Base-by-base conservation (phyloP, 31 red algal genomes). In the Endocladia muricata region DNA sequence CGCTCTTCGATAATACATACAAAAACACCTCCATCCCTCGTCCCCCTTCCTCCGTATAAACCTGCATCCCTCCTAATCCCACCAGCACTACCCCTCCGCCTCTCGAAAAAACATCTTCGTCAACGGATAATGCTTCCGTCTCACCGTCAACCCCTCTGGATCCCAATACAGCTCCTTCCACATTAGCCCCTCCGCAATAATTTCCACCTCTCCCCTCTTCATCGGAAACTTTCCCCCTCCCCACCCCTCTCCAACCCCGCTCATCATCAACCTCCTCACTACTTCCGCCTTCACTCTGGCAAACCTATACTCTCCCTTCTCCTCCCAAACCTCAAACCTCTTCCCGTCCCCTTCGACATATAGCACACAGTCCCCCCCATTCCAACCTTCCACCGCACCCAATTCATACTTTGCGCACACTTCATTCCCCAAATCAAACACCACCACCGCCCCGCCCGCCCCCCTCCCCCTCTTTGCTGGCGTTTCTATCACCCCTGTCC, bases 101-200 rank as follows among this genome's bases (percentile, higher is more conserved):
- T 80, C 47, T 41, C 43, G 76, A 55, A 68, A 80, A 7, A 55
- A 67, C 47, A 80, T 5, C 15, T 68, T 80, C 15, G 61, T 68
- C 1, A 80, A 51, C 19, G 21, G 29, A 47, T 80, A 68, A 38
- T 55, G 61, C 13, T 55, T 48, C n/a, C 61, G 41, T 4, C 68
- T 80, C 40, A 80, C 60, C 29, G 76, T 68, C 17, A 80, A 60
- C 8, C 76, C 76, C 6, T 31, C 19, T 38, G 26, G 29, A 56
- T 67, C 61, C 76, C 76, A 80, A 31, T 68, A 30, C 59, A 80
- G 30, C 25, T 80, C 23, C 11, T 66, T 66, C 76, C 76, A 80
- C 8, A 62, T 11, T 7, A 80, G 59, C 31, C 58, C 42, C 37
- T 80, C 28, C 62, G 25, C 62, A 68, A 80, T 62, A 22, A 54